These are phyloP conservation scores for Coelastrella sp. DNA, from an alignment of 139 green algal species.

Conservation along the genomic window DNA sequence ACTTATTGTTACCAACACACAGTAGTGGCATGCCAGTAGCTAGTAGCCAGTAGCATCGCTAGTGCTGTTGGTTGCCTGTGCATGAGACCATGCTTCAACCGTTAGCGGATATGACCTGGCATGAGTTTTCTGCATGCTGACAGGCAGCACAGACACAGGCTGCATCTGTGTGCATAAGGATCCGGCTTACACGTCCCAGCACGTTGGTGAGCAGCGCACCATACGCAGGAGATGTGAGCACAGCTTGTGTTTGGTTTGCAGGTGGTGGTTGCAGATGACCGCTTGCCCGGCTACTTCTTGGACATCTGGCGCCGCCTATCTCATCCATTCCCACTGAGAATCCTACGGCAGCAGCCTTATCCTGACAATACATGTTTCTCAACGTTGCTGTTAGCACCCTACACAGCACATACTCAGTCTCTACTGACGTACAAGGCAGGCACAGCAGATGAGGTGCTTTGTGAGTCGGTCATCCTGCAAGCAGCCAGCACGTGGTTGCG, in stretches of 20 bases:
- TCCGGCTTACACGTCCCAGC: too few species aligned
- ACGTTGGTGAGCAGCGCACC: too few species aligned
- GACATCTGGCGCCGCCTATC: slow-evolving; percentile 49
- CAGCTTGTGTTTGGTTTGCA: not conserved
- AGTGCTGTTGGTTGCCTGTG: not conserved
- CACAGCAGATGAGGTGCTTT: slow-evolving; percentile 4
- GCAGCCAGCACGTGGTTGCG: slow-evolving; percentile 55
- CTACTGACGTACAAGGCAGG: slow-evolving; percentile 54
- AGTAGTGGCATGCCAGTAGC: too few species aligned
- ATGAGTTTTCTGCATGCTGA: not conserved
- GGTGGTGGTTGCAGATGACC: slow-evolving; percentile 55
- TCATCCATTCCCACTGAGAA: slow-evolving; percentile 33
- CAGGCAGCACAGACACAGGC: too few species aligned
- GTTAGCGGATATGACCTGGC: not conserved
- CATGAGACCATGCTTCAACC: not conserved
- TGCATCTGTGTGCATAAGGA: too few species aligned
- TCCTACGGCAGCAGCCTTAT: slow-evolving; percentile 39
- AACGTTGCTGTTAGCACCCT: not conserved
- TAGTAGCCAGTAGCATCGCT: too few species aligned
- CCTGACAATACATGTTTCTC: slow-evolving; percentile 54
- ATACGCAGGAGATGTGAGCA: not conserved
- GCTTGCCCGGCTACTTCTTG: slow-evolving; percentile 46
- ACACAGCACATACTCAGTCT: slow-evolving; percentile 31
- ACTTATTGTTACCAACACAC: too few species aligned
- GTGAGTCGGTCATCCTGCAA: slow-evolving; percentile 40